Percentiles rank a stretch among this genome's conserved stretches.
phyloP scores from a whole-genome alignment of 2,329 filamentous ascomycete species.

The Venturiaceae sp. region DNA sequence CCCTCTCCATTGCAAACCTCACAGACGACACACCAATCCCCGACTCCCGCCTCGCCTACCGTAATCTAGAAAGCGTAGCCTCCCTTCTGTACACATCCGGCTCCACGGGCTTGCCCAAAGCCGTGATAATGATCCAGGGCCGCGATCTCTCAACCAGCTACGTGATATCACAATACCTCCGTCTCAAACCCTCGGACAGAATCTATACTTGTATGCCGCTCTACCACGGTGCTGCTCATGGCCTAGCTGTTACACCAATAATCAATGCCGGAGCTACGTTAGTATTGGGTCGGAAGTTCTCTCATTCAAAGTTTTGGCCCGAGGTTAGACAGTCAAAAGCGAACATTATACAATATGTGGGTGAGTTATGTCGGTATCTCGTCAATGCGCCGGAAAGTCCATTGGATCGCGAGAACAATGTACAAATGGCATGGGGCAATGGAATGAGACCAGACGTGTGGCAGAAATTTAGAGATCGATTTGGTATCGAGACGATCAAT shows the following conservation, averaged over 20 bases:
- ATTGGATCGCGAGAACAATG: constrained; percentile 22
- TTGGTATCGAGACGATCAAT: constrained; percentile 27
- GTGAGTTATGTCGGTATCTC: constrained; percentile 26
- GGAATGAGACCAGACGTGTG: constrained; percentile 32
- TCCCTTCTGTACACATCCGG: constrained; percentile 26
- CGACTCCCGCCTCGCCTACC: constrained; percentile 17
- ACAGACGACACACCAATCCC: constrained; percentile 12
- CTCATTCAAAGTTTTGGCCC: constrained; percentile 26
- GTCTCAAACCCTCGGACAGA: constrained; percentile 17
- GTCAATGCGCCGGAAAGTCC: constrained; percentile 22
- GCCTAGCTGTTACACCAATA: constrained; percentile 18
- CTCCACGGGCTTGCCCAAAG: constrained; percentile 25
- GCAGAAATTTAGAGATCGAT: constrained; percentile 28
- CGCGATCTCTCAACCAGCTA: constrained; percentile 20
- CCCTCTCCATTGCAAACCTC: constrained; percentile 17
- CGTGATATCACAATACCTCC: constrained; percentile 16
- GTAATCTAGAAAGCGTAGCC: constrained; percentile 18
- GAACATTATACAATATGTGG: constrained; percentile 26
- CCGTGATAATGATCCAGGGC: constrained; percentile 15
- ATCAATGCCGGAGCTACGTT: constrained; percentile 17
- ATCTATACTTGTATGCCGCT: constrained; percentile 29
- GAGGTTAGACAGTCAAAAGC: constrained; percentile 22
- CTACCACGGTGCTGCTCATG: constrained; percentile 16
- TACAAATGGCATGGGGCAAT: constrained; percentile 27
- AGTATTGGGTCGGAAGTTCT: constrained; percentile 16